Base-by-base conservation (phyloP, 1,284 basidiomycete genomes). In the Naganishia albida region DNA sequence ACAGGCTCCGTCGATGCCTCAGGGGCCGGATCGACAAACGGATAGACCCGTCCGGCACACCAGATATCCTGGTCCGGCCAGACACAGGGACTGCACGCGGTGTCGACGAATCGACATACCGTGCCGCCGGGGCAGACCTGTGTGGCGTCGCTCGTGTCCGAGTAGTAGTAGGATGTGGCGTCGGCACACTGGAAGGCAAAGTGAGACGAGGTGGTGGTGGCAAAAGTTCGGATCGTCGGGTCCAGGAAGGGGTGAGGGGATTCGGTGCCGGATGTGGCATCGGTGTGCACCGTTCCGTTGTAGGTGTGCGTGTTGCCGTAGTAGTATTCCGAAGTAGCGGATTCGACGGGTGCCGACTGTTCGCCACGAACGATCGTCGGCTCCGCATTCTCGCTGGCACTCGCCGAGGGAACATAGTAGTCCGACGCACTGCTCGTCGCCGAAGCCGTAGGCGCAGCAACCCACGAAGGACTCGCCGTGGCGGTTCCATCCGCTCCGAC, bases 401-500 rank as follows among this genome's bases (percentile, higher is more conserved):
- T 40, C 23, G 15, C 34, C 18, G 40, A n/a, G 26, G 60, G 60
- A 7, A 63, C 39, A 26, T 63, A 63, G 60, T 52, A 52, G 15
- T 64, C 51, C 16, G 43, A 40, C 15, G 40, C 44, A 15, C 62
- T 64, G 4, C 70, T 63, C n/a, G 66, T 26, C 7, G 53, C 57
- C 15, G 64, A 62, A 3, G 71, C 51, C 20, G 51, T 62, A 15
- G 66, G 34, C 7, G 67, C 50, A 7, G 65, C 46, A 30, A 73
- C 67, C 62, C 68, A 77, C 12, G 75, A 75, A 2, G 78, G 76
- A 1, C 70, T 70, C 20, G 78, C 76, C 13, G 78, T 79, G 2
- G 76, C 75, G 7, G 73, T 77, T 10, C 78, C 78, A 62, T 79
- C 78, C 6, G 68, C 38, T 28, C 78, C 77, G 25, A 79, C 69